These are phyloP conservation scores for Nymphaea thermarum DNA, from an alignment of 164 flowering plant species.

Conservation along the genomic window DNA sequence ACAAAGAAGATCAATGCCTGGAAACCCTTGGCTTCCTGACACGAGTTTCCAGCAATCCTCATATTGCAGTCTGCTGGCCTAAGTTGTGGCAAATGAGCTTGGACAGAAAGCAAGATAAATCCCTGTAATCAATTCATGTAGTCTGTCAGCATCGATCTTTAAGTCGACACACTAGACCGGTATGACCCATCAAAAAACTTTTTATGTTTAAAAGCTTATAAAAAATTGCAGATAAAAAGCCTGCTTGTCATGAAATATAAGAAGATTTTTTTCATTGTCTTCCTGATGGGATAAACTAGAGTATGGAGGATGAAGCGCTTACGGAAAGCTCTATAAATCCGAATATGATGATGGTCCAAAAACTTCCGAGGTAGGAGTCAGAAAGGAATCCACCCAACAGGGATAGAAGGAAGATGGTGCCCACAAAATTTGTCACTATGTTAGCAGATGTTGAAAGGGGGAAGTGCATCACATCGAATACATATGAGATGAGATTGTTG, in stretches of 20 bases:
- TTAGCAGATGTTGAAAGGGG: conserved; percentile 76
- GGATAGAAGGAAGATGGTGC: conserved; percentile 75
- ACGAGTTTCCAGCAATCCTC: conserved; percentile 14
- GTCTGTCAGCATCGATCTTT: neutral
- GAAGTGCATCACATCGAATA: conserved; percentile 85
- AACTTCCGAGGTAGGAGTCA: conserved; percentile 84
- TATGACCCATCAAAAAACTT: neutral
- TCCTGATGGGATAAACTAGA: too few species aligned
- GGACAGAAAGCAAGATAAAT: conserved; percentile 56
- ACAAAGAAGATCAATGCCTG: conserved; percentile 41
- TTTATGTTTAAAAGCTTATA: too few species aligned
- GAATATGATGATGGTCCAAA: conserved; percentile 89
- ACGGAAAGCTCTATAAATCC: conserved; percentile 91
- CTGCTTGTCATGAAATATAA: too few species aligned
- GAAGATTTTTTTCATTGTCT: too few species aligned
- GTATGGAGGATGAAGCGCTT: conserved; percentile 8
- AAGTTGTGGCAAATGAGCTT: conserved; percentile 85
- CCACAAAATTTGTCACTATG: conserved; percentile 80
- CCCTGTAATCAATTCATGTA: conserved; percentile 11
- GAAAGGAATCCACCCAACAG: conserved; percentile 88
- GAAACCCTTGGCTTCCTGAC: conserved; percentile 41
- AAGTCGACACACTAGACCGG: neutral
- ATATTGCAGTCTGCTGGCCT: conserved; percentile 76
- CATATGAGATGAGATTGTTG: conserved; percentile 83
- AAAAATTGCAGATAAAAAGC: too few species aligned